These are phyloP conservation scores for Porodaedalea pini DNA, from an alignment of 1,284 basidiomycete genomes.

Conservation along the genomic window DNA sequence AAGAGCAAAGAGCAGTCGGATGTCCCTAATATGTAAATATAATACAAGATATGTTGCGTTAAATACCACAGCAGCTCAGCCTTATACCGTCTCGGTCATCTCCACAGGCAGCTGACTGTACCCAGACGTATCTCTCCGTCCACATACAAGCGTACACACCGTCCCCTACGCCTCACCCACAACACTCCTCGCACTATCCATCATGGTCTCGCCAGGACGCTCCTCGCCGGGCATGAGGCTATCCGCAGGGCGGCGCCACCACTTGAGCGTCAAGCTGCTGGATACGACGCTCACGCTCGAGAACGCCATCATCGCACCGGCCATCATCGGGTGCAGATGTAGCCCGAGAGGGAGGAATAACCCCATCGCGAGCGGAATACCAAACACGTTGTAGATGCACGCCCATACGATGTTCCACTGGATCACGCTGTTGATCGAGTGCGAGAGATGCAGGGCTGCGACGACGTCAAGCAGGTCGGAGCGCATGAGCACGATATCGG, in stretches of 20 bases:
- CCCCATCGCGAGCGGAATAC: constrained; percentile 99
- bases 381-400: constrained; percentile 88
- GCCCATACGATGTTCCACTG: constrained; percentile 89
- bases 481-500: constrained; percentile 96
- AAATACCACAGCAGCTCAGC: neutral
- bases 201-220: constrained; percentile 36
- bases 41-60: neutral
- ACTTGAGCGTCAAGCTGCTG: constrained; percentile 82
- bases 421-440: constrained; percentile 89
- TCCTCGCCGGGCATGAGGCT: constrained; percentile 67
- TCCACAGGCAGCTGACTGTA: constrained; percentile 73
- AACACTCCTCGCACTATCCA: constrained; percentile 42
- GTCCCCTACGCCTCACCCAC: constrained; percentile 42
- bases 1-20: too few species aligned
- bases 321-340: constrained; percentile 97
- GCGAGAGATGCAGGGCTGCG: constrained; percentile 89
- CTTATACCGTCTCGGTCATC: constrained; percentile 44
- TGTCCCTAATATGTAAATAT: too few species aligned
- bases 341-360: constrained; percentile 88
- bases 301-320: constrained; percentile 96
- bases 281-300: constrained; percentile 94
- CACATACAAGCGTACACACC: constrained; percentile 41
- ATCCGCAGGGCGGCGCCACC: constrained; percentile 74
- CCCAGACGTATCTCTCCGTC: constrained; percentile 40
- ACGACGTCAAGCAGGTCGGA: constrained; percentile 96